Evolutionary conservation across 129 eudicot genomes (phyloP), one percentile per base, ranked within the genome.

Genomic region (Chrysanthemum makinoi): DNA sequence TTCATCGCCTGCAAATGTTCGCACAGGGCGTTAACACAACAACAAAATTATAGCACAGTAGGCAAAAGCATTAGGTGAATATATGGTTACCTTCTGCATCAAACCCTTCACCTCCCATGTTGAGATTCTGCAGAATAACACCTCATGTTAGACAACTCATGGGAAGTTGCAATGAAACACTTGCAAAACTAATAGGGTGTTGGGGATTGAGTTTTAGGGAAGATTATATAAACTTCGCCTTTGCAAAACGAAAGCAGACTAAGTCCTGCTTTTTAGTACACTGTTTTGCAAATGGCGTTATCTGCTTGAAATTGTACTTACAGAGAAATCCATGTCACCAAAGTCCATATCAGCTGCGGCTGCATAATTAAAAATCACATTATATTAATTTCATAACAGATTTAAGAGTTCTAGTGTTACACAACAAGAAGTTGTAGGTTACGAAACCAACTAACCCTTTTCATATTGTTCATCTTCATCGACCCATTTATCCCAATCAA

Each of bases 401-500:
- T 51, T 51, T 51, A 51, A n/a, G 2, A 14, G 7, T 51, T 14
- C 0, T 13, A n/a, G n/a, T n/a, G n/a, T n/a, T n/a, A n/a, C n/a
- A 58, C 28, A 16, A 59, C n/a, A 57, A 71, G 0, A 20, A 10
- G 22, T 13, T 5, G 46, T 39, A 7, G 10, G 11, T 3, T 53
- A 0, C 44, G 47, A 24, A 63, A 67, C 10, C 4, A 54, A 73
- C 84, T 73, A 49, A 81, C 84, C 54, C 65, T 80, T 70, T 64
- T 81, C 84, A 2, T 87, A 93, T 39, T 84, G 77, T 20, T 87
- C 96, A 69, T 90, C 95, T 85, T 90, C 96, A 70, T 90, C 96
- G 10, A 87, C 90, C 96, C 96, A 90, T 81, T 87, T 90, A 46
- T 90, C 88, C 96, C 96, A 90, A 79, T 90, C 96, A 58, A 80